A percentile compares a stretch with the other conserved stretches of the same genome.
phyloP scores from a whole-genome alignment of 2,329 filamentous ascomycete genomes.

The Pseudogymnoascus sp. region DNA sequence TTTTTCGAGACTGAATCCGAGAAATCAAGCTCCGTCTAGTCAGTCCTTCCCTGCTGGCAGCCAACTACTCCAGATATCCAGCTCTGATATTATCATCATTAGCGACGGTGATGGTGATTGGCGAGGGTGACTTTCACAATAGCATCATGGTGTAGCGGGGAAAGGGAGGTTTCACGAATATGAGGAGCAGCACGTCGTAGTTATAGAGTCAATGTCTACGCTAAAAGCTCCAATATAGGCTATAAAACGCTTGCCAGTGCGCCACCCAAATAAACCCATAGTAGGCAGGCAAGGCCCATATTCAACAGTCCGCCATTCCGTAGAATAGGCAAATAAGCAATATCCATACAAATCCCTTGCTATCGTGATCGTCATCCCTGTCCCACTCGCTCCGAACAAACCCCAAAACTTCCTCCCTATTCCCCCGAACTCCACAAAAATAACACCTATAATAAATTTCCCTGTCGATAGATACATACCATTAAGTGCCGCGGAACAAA shows the following conservation, averaged over 20 bases:
- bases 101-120: neutral
- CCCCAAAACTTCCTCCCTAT: neutral
- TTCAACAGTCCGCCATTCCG: neutral
- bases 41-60: too few species aligned
- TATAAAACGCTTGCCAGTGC: neutral
- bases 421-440: neutral
- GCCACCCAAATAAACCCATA: neutral
- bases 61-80: too few species aligned
- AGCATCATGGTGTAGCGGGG: neutral
- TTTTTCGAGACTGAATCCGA: too few species aligned
- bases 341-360: neutral
- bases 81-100: too few species aligned
- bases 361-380: neutral
- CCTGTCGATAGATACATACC: neutral
- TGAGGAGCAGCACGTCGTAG: neutral
- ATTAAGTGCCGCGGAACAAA: constrained; percentile 72
- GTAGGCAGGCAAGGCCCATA: neutral
- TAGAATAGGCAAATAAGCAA: neutral
- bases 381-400: neutral
- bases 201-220: neutral
- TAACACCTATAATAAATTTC: neutral
- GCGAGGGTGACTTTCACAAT: neutral
- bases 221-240: neutral
- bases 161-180: neutral
- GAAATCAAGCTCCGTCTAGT: too few species aligned